Percentiles rank a stretch among this genome's conserved stretches.
Conservation (phyloP, 2,329 filamentous ascomycete genomes). For the Pseudocercospora crystallina region DNA sequence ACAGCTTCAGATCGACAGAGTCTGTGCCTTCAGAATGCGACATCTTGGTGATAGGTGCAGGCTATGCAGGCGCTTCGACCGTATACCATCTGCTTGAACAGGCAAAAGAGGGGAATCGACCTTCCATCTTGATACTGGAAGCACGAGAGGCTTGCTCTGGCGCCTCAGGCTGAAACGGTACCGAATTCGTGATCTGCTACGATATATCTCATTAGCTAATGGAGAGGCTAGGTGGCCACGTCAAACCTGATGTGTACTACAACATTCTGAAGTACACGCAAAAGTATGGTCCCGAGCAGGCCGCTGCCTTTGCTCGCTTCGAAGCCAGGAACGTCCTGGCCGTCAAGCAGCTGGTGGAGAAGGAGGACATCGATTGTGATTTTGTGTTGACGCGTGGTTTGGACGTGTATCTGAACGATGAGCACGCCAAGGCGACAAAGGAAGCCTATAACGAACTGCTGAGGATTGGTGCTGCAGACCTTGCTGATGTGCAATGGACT, state of each 20-base stretch:
- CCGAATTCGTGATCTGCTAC: background rate
- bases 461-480: background rate
- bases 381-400: constrained; percentile 41
- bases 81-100: constrained; percentile 21
- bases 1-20: constrained; percentile 61
- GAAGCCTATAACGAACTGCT: constrained; percentile 7
- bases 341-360: constrained; percentile 33
- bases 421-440: constrained; percentile 11
- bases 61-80: constrained; percentile 19
- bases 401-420: constrained; percentile 37
- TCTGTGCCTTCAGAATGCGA: constrained; percentile 43
- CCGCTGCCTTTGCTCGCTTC: constrained; percentile 19
- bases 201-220: background rate
- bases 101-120: background rate
- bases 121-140: constrained; percentile 20
- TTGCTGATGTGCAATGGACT: constrained; percentile 2
- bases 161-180: constrained; percentile 26
- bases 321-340: constrained; percentile 2
- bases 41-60: constrained; percentile 26
- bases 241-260: constrained; percentile 11
- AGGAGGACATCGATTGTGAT: constrained; percentile 44
- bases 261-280: constrained; percentile 6
- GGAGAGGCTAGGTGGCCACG: constrained; percentile 8
- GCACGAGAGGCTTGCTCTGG: constrained; percentile 24
- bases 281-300: constrained; percentile 23